A percentile compares a stretch with the other conserved stretches of the same genome.
Conservation (phyloP, 805 yeast species). For the Saturnispora mendoncae region DNA sequence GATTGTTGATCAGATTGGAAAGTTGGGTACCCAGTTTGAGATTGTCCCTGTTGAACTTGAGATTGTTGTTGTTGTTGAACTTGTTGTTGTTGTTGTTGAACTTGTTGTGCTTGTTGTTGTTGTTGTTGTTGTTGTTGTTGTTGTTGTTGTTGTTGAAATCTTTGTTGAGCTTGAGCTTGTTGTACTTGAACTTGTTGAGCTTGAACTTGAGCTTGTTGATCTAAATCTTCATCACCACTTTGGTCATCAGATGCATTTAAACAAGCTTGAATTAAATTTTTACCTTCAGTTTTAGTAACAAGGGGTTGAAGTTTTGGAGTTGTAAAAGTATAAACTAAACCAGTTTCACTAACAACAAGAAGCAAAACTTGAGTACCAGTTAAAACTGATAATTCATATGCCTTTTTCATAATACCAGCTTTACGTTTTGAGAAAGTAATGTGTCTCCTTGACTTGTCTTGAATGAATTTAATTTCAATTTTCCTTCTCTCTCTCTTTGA, state of each 20-base stretch:
- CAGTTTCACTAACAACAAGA: conserved; percentile 96
- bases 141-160: conserved; percentile 14
- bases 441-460: conserved; percentile 95
- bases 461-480: conserved; percentile 94
- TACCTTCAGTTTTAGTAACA: conserved; percentile 95
- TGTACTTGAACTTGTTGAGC: conserved; percentile 19
- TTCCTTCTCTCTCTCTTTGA: conserved; percentile 63
- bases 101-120: conserved; percentile 18
- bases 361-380: conserved; percentile 96
- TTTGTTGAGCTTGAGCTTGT: conserved; percentile 19
- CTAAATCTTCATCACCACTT: conserved; percentile 44
- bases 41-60: conserved; percentile 12
- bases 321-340: conserved; percentile 94
- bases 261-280: conserved; percentile 93
- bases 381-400: conserved; percentile 92
- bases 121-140: conserved; percentile 17
- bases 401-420: conserved; percentile 99
- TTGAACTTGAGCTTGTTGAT: conserved; percentile 26
- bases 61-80: conserved; percentile 22
- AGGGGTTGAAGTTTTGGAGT: conserved; percentile 98
- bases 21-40: conserved; percentile 1
- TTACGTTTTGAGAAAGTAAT: conserved; percentile 96
- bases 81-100: too few species aligned
- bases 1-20: conserved; percentile 9
- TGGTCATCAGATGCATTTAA: conserved; percentile 92